Percentiles rank a stretch among this genome's conserved stretches.
Conservation (phyloP, 2,329 filamentous ascomycete genomes). For the Calonectria leucothoes region DNA sequence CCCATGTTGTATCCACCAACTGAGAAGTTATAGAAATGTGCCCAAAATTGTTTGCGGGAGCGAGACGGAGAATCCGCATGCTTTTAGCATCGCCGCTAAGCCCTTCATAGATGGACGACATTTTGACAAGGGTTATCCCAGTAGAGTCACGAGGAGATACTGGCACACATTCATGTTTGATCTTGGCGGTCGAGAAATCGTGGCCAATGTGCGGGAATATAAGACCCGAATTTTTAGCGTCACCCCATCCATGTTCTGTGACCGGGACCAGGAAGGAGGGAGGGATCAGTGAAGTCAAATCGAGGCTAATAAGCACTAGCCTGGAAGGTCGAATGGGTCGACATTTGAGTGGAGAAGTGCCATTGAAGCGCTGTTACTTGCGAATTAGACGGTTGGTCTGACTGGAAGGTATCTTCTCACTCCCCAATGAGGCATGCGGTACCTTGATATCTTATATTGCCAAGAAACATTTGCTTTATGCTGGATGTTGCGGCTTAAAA, state of each 20-base stretch:
- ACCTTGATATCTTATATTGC: too few relatives aligned
- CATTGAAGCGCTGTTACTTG: background rate
- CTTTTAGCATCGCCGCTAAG: conserved; percentile 4
- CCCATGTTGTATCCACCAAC: conserved; percentile 16
- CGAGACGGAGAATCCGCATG: conserved; percentile 17
- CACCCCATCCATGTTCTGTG: background rate
- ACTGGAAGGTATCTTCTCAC: background rate
- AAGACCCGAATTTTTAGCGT: background rate
- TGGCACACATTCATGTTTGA: background rate
- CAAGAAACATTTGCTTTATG: background rate
- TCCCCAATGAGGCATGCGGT: too few relatives aligned
- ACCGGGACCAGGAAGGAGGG: background rate
- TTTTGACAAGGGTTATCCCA: background rate
- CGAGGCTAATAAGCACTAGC: background rate
- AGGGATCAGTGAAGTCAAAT: background rate
- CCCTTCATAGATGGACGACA: conserved; percentile 10
- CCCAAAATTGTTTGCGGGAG: conserved; percentile 7
- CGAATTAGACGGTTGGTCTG: background rate
- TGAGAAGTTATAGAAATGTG: conserved; percentile 6
- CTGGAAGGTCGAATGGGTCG: background rate
- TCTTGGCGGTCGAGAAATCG: background rate
- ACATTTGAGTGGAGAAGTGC: too few relatives aligned
- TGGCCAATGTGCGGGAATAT: background rate
- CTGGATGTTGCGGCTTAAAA: background rate
- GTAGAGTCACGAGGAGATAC: background rate